Conservation (phyloP, 805 yeast species). For the Lipomyces mesembrius region DNA sequence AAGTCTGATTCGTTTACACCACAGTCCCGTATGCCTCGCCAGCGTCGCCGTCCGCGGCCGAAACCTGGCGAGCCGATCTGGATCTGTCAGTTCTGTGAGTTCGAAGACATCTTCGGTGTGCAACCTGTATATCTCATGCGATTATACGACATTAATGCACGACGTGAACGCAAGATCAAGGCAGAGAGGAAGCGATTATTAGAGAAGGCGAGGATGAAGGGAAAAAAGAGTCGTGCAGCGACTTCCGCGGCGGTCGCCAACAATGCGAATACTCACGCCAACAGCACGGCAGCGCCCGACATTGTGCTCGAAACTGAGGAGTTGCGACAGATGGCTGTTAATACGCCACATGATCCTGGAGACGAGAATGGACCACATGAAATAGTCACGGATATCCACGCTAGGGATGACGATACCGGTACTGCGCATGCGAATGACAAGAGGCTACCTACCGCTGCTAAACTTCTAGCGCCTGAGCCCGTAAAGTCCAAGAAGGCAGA, state of each 20-base stretch:
- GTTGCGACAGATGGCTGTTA: not conserved
- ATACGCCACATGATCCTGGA: conserved; percentile 3
- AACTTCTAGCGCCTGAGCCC: conserved; percentile 4
- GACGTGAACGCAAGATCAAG: conserved; percentile 29
- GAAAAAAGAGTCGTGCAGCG: conserved; percentile 25
- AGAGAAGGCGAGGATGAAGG: conserved; percentile 37
- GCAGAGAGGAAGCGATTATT: conserved; percentile 34
- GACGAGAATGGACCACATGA: not conserved
- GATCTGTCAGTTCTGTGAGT: conserved; percentile 41
- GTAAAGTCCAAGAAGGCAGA: conserved; percentile 18
- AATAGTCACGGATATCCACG: conserved; percentile 10
- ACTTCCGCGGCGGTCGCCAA: conserved; percentile 13
- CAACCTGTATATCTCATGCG: conserved; percentile 35
- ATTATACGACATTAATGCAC: conserved; percentile 33
- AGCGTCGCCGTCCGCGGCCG: conserved; percentile 33
- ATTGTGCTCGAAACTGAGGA: not conserved
- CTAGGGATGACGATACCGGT: not conserved
- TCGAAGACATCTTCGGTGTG: conserved; percentile 35
- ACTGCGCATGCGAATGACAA: not conserved
- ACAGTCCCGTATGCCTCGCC: conserved; percentile 9
- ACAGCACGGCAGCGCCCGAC: not conserved
- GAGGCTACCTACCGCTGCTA: not conserved
- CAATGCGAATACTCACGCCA: not conserved
- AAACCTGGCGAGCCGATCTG: conserved; percentile 33
- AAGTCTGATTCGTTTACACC: not conserved